Conservation (phyloP, 352 stramenopile species). For the Hyphochytrium catenoides region DNA sequence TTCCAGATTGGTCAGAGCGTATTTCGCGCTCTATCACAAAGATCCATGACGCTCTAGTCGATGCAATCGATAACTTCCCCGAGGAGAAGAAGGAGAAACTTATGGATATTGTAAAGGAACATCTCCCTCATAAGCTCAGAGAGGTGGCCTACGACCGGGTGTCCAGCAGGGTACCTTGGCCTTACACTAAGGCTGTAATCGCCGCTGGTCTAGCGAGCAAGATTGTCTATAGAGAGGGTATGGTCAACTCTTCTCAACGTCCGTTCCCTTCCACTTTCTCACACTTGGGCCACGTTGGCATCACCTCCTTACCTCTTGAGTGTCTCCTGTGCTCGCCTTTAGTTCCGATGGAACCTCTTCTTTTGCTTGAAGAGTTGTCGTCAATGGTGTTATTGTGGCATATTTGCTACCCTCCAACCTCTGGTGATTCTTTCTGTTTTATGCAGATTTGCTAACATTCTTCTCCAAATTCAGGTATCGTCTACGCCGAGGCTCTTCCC, state of each 20-base stretch:
- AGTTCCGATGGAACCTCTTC: too few relatives aligned
- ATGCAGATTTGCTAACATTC: too few relatives aligned
- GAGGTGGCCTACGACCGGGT: conserved; percentile 79
- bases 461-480: too few relatives aligned
- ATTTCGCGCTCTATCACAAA: conserved; percentile 87
- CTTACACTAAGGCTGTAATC: conserved; percentile 91
- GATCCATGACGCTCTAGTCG: conserved; percentile 77
- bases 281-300: background rate
- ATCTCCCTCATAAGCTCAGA: conserved; percentile 79
- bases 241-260: too few relatives aligned
- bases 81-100: conserved; percentile 46
- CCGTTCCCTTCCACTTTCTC: background rate
- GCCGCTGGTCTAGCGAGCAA: conserved; percentile 83
- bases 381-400: too few relatives aligned
- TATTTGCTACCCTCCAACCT: too few relatives aligned
- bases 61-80: conserved; percentile 70
- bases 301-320: background rate
- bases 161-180: conserved; percentile 65
- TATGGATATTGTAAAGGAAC: conserved; percentile 59
- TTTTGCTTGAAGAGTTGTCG: too few relatives aligned
- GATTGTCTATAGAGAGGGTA: conserved; percentile 93
- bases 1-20: conserved; percentile 76
- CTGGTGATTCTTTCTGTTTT: too few relatives aligned
- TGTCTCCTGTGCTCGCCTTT: background rate
- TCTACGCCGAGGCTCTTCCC: conserved; percentile 81